These are phyloP conservation scores for Neonectria neomacrospora DNA, from an alignment of 2,329 filamentous ascomycete genomes.

Conservation along the genomic window DNA sequence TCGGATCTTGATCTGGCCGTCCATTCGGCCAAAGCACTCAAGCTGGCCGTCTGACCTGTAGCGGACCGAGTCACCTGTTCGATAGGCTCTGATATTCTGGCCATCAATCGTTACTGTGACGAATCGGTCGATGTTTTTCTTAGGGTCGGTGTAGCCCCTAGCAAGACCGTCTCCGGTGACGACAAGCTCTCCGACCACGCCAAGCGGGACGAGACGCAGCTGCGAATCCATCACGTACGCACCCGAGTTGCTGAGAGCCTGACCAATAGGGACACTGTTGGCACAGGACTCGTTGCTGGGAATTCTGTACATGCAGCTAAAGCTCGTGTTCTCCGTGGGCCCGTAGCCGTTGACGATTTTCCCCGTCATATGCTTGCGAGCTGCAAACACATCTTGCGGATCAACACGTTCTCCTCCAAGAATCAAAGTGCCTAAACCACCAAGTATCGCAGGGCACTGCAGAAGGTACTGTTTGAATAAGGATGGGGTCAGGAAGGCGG, in stretches of 20 bases:
- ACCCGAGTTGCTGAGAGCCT: conserved; percentile 36
- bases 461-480: conserved; percentile 38
- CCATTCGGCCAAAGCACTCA: conserved; percentile 25
- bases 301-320: conserved; percentile 18
- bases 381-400: conserved; percentile 9
- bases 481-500: conserved; percentile 25
- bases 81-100: conserved; percentile 17
- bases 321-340: conserved; percentile 33
- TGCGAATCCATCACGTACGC: conserved; percentile 41
- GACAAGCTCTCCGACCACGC: conserved; percentile 45
- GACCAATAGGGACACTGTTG: conserved; percentile 37
- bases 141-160: neutral
- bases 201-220: conserved; percentile 39
- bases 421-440: conserved; percentile 12
- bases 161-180: conserved; percentile 38
- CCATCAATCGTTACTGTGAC: neutral
- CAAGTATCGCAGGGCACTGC: conserved; percentile 13
- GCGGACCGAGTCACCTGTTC: conserved; percentile 32
- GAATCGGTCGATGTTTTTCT: neutral
- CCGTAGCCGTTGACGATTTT: conserved; percentile 30
- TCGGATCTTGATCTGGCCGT: conserved; percentile 29
- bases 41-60: conserved; percentile 31
- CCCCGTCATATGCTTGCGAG: conserved; percentile 1
- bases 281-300: conserved; percentile 2
- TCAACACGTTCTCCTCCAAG: conserved; percentile 36